Percentiles rank a stretch among this genome's conserved stretches.
These are phyloP conservation scores for Deakozyma indianensis DNA, from an alignment of 805 yeast genomes.

Conservation along the genomic window DNA sequence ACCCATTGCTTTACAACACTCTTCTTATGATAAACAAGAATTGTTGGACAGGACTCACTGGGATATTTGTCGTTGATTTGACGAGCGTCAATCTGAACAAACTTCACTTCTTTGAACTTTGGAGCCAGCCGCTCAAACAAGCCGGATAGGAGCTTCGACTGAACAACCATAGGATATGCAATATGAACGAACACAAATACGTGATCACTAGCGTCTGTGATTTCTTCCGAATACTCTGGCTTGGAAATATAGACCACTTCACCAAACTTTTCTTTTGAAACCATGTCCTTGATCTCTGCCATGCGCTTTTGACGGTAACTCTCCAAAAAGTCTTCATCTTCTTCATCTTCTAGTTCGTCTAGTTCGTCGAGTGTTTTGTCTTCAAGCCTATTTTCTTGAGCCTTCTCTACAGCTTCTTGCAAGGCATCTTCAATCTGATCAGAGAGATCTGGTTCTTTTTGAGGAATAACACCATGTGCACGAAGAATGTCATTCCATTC, in stretches of 20 bases:
- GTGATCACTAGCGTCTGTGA: constrained; percentile 64
- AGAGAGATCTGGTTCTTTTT: constrained; percentile 78
- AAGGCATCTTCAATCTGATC: constrained; percentile 76
- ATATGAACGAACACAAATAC: constrained; percentile 64
- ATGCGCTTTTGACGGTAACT: constrained; percentile 64
- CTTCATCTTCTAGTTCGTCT: constrained; percentile 81
- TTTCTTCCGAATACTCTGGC: constrained; percentile 75
- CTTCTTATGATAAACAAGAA: constrained; percentile 65
- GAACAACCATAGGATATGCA: constrained; percentile 44
- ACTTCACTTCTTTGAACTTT: constrained; percentile 68
- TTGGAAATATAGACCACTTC: constrained; percentile 63
- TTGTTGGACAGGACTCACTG: constrained; percentile 78
- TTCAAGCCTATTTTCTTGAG: constrained; percentile 74
- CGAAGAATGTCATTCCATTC: constrained; percentile 97
- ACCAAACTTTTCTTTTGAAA: constrained; percentile 50
- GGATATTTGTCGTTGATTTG: constrained; percentile 92
- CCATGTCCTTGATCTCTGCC: constrained; percentile 52
- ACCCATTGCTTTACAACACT: constrained; percentile 69
- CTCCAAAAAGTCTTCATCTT: constrained; percentile 69
- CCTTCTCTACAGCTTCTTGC: constrained; percentile 64
- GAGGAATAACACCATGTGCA: constrained; percentile 83
- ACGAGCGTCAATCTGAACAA: constrained; percentile 81
- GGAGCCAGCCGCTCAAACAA: constrained; percentile 44
- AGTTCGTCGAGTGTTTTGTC: constrained; percentile 64
- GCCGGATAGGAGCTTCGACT: constrained; percentile 55